A percentile compares a stretch with the other conserved stretches of the same genome.
These are phyloP conservation scores for Penicillium goetzii DNA, from an alignment of 495 filamentous ascomycete species.

Conservation along the genomic window DNA sequence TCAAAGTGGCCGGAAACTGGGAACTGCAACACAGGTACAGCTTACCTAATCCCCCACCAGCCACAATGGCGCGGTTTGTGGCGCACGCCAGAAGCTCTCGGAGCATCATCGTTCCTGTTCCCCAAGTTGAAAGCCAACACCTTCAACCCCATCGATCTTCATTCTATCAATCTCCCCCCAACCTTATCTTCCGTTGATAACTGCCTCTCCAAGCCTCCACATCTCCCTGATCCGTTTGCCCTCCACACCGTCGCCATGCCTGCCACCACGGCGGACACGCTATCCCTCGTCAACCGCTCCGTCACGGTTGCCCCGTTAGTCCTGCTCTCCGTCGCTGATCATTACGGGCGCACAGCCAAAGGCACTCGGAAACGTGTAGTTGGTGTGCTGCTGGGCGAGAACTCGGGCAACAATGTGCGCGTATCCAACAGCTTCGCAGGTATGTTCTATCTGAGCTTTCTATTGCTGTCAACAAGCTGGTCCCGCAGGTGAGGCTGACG, in stretches of 20 bases:
- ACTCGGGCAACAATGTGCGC: conserved; percentile 89
- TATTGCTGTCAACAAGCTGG: conserved; percentile 7
- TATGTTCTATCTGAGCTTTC: conserved; percentile 48
- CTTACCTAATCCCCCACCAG: conserved; percentile 28
- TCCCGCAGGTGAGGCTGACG: conserved; percentile 20
- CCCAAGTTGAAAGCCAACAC: conserved; percentile 16
- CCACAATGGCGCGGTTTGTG: conserved; percentile 23
- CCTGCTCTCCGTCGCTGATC: conserved; percentile 96
- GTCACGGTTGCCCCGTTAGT: conserved; percentile 98
- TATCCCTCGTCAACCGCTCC: conserved; percentile 86
- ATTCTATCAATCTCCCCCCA: conserved; percentile 3
- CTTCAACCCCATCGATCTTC: conserved; percentile 5
- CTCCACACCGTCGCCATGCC: conserved; percentile 65
- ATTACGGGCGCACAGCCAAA: conserved; percentile 93
- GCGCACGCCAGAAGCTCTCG: conserved; percentile 30
- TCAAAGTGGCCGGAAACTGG: conserved; percentile 3
- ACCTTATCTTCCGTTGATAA: neutral
- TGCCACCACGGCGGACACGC: conserved; percentile 91
- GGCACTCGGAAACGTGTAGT: conserved; percentile 92
- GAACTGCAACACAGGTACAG: conserved; percentile 2
- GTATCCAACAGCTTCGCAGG: conserved; percentile 99
- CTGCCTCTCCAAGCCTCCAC: neutral
- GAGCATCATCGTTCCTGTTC: conserved; percentile 32
- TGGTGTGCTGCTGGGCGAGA: conserved; percentile 92
- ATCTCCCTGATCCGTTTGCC: conserved; percentile 9